Conservation (phyloP, 2,329 filamentous ascomycete species). For the Tolypocladium pustulatum region DNA sequence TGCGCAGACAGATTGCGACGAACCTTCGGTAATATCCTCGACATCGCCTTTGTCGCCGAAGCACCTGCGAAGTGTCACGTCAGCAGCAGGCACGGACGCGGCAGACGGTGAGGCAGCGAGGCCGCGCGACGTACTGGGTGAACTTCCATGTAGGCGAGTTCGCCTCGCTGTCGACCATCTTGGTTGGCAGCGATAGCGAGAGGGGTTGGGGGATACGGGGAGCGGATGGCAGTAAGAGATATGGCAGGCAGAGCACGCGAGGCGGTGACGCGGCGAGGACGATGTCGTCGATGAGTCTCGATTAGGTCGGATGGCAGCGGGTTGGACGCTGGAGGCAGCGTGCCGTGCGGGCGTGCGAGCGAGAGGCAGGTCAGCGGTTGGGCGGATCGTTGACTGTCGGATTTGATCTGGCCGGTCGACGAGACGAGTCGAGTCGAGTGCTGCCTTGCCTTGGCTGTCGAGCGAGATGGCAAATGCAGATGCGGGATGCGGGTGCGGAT, state of each 20-base stretch:
- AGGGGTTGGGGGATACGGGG: slow-evolving; percentile 12
- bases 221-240: slow-evolving; percentile 1
- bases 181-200: slow-evolving; percentile 31
- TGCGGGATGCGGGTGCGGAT: slow-evolving; percentile 2
- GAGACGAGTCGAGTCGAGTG: slow-evolving; percentile 6
- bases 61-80: slow-evolving; percentile 51
- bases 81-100: slow-evolving; percentile 11
- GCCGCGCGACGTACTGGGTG: slow-evolving; percentile 67
- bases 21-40: slow-evolving; percentile 96
- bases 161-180: slow-evolving; percentile 94
- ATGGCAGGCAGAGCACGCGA: slow-evolving; percentile 1
- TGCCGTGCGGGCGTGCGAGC: neutral
- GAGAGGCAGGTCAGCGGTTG: neutral
- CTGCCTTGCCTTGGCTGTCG: slow-evolving; percentile 2
- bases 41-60: slow-evolving; percentile 99
- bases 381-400: neutral
- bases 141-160: slow-evolving; percentile 98
- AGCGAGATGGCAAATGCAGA: slow-evolving; percentile 3
- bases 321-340: neutral
- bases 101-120: neutral
- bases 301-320: neutral
- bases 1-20: slow-evolving; percentile 9
- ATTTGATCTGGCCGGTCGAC: slow-evolving; percentile 1
- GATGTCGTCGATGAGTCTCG: neutral
- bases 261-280: neutral